Evolutionary conservation across 2,329 filamentous ascomycete genomes (phyloP).

Genomic region (Orbilia javanica): DNA sequence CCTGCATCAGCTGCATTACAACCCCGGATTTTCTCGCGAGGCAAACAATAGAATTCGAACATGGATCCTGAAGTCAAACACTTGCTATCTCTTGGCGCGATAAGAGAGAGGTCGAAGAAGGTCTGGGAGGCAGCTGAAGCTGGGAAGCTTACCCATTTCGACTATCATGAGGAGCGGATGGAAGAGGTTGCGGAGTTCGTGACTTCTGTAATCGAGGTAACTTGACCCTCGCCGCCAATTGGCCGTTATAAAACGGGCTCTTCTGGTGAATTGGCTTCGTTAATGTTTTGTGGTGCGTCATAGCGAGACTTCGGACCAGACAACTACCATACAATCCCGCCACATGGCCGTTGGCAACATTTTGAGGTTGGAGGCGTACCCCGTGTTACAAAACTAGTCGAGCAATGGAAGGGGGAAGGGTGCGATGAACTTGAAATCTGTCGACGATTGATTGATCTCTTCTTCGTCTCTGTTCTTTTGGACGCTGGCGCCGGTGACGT

Average conservation of each 20-base stretch:
- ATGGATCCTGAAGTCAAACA: slow-evolving; percentile 74
- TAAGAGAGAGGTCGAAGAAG: slow-evolving; percentile 81
- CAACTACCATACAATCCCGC: slow-evolving; percentile 77
- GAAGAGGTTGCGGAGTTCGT: slow-evolving; percentile 85
- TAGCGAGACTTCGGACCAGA: slow-evolving; percentile 79
- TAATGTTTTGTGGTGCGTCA: slow-evolving; percentile 2
- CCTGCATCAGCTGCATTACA: neutral
- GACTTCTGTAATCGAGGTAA: slow-evolving; percentile 87
- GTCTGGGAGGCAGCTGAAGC: slow-evolving; percentile 81
- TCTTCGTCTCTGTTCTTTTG: slow-evolving; percentile 82
- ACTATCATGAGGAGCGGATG: slow-evolving; percentile 88
- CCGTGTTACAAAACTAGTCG: slow-evolving; percentile 77
- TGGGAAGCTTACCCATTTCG: slow-evolving; percentile 85
- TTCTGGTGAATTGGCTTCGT: neutral
- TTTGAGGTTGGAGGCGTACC: slow-evolving; percentile 82
- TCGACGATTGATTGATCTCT: slow-evolving; percentile 80
- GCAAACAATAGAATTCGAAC: slow-evolving; percentile 17
- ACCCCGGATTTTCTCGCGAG: slow-evolving; percentile 13
- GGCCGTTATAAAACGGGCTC: neutral
- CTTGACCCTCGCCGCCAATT: neutral
- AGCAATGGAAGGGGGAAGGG: slow-evolving; percentile 75
- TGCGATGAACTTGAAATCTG: slow-evolving; percentile 79
- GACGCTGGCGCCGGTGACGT: slow-evolving; percentile 89
- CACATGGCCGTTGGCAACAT: slow-evolving; percentile 86
- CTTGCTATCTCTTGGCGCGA: slow-evolving; percentile 86